Evolutionary conservation across 345 rosid species (phyloP).

Genomic region (Arabis alpina): DNA sequence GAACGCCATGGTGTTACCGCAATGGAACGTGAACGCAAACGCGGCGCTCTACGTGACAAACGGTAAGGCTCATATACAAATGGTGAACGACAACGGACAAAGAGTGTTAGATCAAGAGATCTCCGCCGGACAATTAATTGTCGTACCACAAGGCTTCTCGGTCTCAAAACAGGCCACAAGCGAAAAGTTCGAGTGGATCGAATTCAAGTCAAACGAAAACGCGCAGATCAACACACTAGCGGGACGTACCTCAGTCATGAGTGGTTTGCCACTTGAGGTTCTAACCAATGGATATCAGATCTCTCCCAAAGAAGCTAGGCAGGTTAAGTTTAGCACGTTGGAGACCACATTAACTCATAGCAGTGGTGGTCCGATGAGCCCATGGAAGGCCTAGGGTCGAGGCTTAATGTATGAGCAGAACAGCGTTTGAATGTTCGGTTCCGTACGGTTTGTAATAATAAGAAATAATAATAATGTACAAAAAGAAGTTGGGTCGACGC

Average conservation of each 20-base stretch:
- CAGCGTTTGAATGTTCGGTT: constrained; percentile 12
- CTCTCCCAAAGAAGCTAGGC: constrained; percentile 33
- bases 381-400: constrained; percentile 22
- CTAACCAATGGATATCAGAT: constrained; percentile 35
- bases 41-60: constrained; percentile 56
- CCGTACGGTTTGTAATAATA: constrained; percentile 25
- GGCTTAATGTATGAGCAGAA: constrained; percentile 17
- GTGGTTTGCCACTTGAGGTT: constrained; percentile 39
- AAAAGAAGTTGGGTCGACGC: constrained; percentile 21
- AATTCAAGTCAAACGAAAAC: constrained; percentile 60
- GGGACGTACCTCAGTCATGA: constrained; percentile 41
- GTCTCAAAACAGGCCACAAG: constrained; percentile 53
- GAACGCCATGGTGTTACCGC: constrained; percentile 54
- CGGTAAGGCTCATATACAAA: constrained; percentile 59
- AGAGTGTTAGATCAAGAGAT: constrained; percentile 59
- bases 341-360: constrained; percentile 40
- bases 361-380: constrained; percentile 35
- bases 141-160: constrained; percentile 66
- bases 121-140: constrained; percentile 55
- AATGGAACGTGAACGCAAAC: constrained; percentile 69
- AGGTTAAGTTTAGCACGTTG: constrained; percentile 34
- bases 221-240: constrained; percentile 41
- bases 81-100: constrained; percentile 64
- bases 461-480: constrained; percentile 20
- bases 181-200: constrained; percentile 60